Evolutionary conservation across 2,329 filamentous ascomycete species (phyloP).

Genomic region (Zymoseptoria crescenta): DNA sequence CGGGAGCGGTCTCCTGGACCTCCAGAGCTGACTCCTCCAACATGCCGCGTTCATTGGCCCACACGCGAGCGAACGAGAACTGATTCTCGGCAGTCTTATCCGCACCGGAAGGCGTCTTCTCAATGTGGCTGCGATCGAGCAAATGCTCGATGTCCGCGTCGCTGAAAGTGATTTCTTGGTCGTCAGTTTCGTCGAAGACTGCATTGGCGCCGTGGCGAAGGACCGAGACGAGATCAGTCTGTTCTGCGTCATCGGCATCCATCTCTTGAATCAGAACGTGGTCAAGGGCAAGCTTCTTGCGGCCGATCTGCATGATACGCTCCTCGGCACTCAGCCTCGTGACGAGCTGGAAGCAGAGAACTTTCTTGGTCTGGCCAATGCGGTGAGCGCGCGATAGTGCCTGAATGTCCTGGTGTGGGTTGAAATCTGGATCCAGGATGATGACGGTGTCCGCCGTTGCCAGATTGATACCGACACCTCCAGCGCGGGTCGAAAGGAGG

Average conservation of each 20-base stretch:
- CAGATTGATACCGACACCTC: conserved; percentile 94
- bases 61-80: conserved; percentile 85
- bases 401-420: conserved; percentile 95
- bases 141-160: conserved; percentile 75
- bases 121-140: conserved; percentile 75
- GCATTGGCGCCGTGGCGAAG: conserved; percentile 80
- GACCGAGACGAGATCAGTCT: conserved; percentile 77
- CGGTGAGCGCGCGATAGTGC: conserved; percentile 89
- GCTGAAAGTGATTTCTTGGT: conserved; percentile 74
- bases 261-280: conserved; percentile 91
- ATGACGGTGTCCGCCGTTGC: conserved; percentile 97
- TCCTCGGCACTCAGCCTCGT: conserved; percentile 86
- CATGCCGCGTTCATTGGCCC: conserved; percentile 73
- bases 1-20: conserved; percentile 47
- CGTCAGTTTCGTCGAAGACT: conserved; percentile 69
- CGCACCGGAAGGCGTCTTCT: conserved; percentile 58
- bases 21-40: conserved; percentile 41
- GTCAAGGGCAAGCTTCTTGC: conserved; percentile 92
- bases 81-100: conserved; percentile 65
- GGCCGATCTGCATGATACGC: conserved; percentile 90
- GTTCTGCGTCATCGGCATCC: conserved; percentile 71
- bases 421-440: conserved; percentile 94
- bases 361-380: conserved; percentile 93
- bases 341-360: conserved; percentile 90
- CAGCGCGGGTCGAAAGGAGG: conserved; percentile 84